Evolutionary conservation across 352 stramenopile genomes (phyloP).

Genomic region (Globisporangium paddicum): DNA sequence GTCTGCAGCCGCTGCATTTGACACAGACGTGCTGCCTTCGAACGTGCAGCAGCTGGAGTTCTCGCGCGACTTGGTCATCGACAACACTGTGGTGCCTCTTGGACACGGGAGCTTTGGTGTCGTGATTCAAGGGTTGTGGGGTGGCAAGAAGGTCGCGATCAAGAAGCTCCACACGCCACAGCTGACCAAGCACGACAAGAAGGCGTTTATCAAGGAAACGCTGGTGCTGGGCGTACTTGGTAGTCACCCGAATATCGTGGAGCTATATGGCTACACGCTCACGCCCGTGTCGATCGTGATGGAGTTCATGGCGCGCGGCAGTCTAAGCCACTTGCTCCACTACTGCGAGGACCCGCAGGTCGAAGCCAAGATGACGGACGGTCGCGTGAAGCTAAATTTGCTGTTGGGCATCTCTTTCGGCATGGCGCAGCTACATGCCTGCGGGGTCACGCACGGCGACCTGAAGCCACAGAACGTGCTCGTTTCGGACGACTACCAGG

Average conservation of each 20-base stretch:
- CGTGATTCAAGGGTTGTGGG: slow-evolving; percentile 21
- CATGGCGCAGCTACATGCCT: slow-evolving; percentile 32
- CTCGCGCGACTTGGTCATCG: slow-evolving; percentile 17
- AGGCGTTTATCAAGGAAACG: slow-evolving; percentile 31
- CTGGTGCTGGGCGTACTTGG: slow-evolving; percentile 28
- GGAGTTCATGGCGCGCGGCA: slow-evolving; percentile 27
- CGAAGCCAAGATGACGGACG: slow-evolving; percentile 36
- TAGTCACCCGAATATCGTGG: slow-evolving; percentile 34
- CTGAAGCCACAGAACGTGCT: slow-evolving; percentile 71
- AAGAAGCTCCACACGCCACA: slow-evolving; percentile 32
- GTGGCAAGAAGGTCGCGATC: slow-evolving; percentile 20
- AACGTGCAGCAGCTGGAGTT: slow-evolving; percentile 23
- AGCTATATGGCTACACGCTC: slow-evolving; percentile 28
- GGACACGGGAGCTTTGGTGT: slow-evolving; percentile 25
- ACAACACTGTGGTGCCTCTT: slow-evolving; percentile 12
- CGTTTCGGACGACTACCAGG: slow-evolving; percentile 51
- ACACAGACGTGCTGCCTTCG: not conserved
- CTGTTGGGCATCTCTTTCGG: slow-evolving; percentile 24
- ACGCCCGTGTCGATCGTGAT: slow-evolving; percentile 26
- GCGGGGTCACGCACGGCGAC: slow-evolving; percentile 50
- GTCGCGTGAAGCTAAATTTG: slow-evolving; percentile 33
- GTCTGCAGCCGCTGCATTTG: not conserved
- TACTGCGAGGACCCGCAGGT: slow-evolving; percentile 3
- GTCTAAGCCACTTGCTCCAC: slow-evolving; percentile 16
- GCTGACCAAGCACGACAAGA: slow-evolving; percentile 27